Evolutionary conservation across 768 basidiomycete genomes (phyloP).

Genomic region (Russula emetica): DNA sequence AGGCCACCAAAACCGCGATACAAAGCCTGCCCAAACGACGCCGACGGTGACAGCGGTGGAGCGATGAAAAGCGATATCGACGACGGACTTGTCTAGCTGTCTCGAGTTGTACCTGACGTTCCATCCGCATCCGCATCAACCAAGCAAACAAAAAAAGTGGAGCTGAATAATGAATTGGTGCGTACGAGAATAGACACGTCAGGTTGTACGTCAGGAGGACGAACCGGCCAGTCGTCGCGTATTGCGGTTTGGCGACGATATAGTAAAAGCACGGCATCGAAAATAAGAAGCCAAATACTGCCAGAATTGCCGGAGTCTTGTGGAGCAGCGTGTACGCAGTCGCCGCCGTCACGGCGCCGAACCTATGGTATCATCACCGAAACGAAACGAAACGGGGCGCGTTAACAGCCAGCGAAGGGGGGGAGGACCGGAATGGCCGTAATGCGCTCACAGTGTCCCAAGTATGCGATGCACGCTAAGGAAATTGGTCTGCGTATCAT

Average conservation of each 20-base stretch:
- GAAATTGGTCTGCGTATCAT: conserved; percentile 66
- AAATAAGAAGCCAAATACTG: conserved; percentile 82
- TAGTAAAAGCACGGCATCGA: conserved; percentile 93
- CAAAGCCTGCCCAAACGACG: conserved; percentile 82
- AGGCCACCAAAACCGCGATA: conserved; percentile 94
- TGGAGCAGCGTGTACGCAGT: conserved; percentile 69
- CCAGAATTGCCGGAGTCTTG: conserved; percentile 66
- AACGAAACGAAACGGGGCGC: background rate
- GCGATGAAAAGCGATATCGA: conserved; percentile 70
- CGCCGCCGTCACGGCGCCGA: conserved; percentile 76
- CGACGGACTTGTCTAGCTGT: conserved; percentile 54
- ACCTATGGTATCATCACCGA: conserved; percentile 38
- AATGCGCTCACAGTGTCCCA: conserved; percentile 68
- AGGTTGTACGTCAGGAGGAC: conserved; percentile 86
- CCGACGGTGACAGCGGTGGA: conserved; percentile 78
- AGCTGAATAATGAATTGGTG: conserved; percentile 11
- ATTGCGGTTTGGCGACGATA: conserved; percentile 73
- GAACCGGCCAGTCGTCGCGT: conserved; percentile 72
- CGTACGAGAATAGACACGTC: conserved; percentile 55
- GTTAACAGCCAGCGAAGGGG: background rate
- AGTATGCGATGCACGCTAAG: conserved; percentile 77
- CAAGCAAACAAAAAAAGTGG: too few relatives aligned
- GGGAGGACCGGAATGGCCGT: background rate
- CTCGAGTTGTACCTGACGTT: conserved; percentile 74
- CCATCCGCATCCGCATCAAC: background rate